A percentile compares a stretch with the other conserved stretches of the same genome.
Evolutionary conservation across 768 basidiomycete species (phyloP).

Genomic region (Gyrodon lividus): DNA sequence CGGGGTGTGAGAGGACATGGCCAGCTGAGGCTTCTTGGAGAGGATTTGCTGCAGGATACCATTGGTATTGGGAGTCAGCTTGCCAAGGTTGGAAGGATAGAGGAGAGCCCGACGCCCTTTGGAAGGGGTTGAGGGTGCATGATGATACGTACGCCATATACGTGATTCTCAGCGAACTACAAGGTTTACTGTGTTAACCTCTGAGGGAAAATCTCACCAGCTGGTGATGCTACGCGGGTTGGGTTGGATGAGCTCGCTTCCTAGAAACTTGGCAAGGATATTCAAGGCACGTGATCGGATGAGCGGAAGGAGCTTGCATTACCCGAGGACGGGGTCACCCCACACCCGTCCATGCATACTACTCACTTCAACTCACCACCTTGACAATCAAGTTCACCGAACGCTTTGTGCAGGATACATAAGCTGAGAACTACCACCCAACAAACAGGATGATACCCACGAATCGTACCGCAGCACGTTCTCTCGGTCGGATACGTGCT

Average conservation of each 20-base stretch:
- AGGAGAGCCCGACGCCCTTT: slow-evolving; percentile 66
- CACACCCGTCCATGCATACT: not conserved
- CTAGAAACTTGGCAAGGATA: no score
- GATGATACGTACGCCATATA: not conserved
- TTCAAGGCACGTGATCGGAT: slow-evolving; percentile 9
- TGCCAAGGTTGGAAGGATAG: slow-evolving; percentile 46
- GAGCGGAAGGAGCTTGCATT: slow-evolving; percentile 25
- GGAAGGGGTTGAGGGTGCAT: slow-evolving; percentile 17
- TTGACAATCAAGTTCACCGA: not conserved
- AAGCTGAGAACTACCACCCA: not conserved
- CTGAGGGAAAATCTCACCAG: no score
- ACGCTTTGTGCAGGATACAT: no score
- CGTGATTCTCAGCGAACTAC: slow-evolving; percentile 8
- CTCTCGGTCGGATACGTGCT: slow-evolving; percentile 21
- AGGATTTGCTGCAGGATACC: slow-evolving; percentile 62
- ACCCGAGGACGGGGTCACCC: not conserved
- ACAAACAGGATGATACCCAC: slow-evolving; percentile 30
- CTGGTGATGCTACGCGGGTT: no score
- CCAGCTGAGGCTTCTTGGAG: slow-evolving; percentile 57
- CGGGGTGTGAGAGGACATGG: slow-evolving; percentile 21
- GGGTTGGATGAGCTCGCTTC: no score
- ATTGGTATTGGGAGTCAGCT: slow-evolving; percentile 57
- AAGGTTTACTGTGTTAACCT: slow-evolving; percentile 6
- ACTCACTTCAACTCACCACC: not conserved
- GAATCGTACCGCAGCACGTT: slow-evolving; percentile 25